These are phyloP conservation scores for Jatropha multifida DNA, from an alignment of 441 rosid genomes.

Conservation along the genomic window DNA sequence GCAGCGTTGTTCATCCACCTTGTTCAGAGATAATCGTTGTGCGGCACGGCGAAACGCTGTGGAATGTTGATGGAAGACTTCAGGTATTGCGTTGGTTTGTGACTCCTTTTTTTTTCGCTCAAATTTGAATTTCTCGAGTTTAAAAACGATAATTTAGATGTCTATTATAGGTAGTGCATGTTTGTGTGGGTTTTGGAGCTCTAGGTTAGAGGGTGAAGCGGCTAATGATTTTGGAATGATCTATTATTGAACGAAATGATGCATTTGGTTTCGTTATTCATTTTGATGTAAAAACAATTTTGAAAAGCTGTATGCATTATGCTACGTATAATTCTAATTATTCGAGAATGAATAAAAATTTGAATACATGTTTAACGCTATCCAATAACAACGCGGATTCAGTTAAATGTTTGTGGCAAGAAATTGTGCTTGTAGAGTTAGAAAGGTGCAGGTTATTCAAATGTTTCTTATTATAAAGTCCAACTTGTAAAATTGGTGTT, in stretches of 20 bases:
- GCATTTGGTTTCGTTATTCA: background rate
- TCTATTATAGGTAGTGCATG: background rate
- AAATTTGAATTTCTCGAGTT: background rate
- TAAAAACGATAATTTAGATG: background rate
- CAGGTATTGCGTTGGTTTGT: conserved; percentile 34
- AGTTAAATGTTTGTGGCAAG: too few species aligned
- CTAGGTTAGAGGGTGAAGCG: background rate
- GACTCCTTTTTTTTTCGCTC: too few species aligned
- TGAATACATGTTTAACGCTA: too few species aligned
- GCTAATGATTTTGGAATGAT: background rate
- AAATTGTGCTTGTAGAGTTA: too few species aligned
- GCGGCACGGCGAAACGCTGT: conserved; percentile 63
- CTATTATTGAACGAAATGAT: background rate
- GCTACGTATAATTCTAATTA: too few species aligned
- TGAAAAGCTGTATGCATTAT: background rate
- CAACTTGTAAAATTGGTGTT: too few species aligned
- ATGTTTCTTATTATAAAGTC: too few species aligned
- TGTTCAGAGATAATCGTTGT: conserved; percentile 50
- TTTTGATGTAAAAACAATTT: background rate
- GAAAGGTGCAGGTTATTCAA: too few species aligned
- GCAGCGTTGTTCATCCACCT: conserved; percentile 34
- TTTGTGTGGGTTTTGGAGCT: background rate
- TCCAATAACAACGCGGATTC: too few species aligned
- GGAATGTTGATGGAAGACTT: conserved; percentile 64
- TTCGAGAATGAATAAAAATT: too few species aligned